These are phyloP conservation scores for Tulasnella sp. DNA, from an alignment of 768 basidiomycete species.

Conservation along the genomic window DNA sequence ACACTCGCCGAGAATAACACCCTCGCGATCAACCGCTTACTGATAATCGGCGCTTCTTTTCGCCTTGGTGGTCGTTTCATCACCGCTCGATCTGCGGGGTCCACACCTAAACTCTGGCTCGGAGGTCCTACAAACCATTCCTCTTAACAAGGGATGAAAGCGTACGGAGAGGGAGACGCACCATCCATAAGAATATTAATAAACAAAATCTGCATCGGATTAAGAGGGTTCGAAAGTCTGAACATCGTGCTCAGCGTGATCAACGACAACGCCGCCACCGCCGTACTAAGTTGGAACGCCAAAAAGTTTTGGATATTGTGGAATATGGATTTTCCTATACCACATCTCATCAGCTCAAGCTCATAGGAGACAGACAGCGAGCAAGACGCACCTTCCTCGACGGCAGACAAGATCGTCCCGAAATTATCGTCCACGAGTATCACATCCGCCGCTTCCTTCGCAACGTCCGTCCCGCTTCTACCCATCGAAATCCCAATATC, in stretches of 20 bases:
- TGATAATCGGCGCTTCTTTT: constrained; percentile 86
- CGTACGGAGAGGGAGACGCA: constrained; percentile 25
- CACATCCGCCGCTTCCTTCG: constrained; percentile 94
- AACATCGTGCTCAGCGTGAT: constrained; percentile 91
- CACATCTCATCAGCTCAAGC: constrained; percentile 15
- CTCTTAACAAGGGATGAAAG: neutral
- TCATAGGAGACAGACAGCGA: neutral
- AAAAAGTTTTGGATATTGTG: constrained; percentile 99
- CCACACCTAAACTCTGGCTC: constrained; percentile 90
- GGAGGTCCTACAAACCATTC: constrained; percentile 53
- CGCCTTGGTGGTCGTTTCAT: constrained; percentile 89
- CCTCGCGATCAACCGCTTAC: constrained; percentile 51
- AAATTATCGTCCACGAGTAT: constrained; percentile 98
- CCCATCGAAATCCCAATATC: constrained; percentile 98
- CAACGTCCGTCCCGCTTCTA: constrained; percentile 95
- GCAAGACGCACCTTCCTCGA: constrained; percentile 63
- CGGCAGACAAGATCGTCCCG: constrained; percentile 82
- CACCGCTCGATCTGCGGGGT: constrained; percentile 85
- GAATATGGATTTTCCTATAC: constrained; percentile 84
- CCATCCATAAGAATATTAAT: constrained; percentile 99
- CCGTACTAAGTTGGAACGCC: constrained; percentile 92
- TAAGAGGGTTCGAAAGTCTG: constrained; percentile 80
- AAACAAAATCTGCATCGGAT: constrained; percentile 98
- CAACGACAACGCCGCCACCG: constrained; percentile 88
- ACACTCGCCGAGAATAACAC: constrained; percentile 89